Base-by-base conservation (phyloP, 1,284 basidiomycete species). In the Tilletia horrida region DNA sequence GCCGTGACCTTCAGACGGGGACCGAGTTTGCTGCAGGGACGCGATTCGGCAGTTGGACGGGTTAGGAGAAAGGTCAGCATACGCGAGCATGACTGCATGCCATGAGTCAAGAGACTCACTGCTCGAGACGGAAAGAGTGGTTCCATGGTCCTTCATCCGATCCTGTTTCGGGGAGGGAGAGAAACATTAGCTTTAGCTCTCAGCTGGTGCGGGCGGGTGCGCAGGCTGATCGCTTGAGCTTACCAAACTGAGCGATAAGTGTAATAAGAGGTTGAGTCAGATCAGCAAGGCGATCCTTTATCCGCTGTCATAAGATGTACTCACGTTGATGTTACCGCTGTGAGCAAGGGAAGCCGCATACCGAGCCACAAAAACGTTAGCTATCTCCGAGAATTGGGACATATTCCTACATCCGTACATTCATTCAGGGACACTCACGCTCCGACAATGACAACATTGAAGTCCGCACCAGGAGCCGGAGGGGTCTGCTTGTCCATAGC, bases 1-100 rank as follows among this genome's bases (percentile, higher is more conserved):
- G 92, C 95, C 66, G 92, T 88, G 65, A 98, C 93, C 83, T 96
- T 97, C 83, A 98, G 90, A 77, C 95, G 91, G 25, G 89, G 91
- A 59, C 95, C 95, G 69, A 98, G 90, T 85, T 98, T 97, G 85
- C 90, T 94, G 31, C n/a, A 40, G 35, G 35, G 23, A 50, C 27
- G 62, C 2, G n/a, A 14, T 40, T 52, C 8, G 21, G n/a, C n/a
- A 42, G 31, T n/a, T 9, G 7, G 43, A 27, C 29, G 43, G 13
- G 40, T 13, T 25, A 63, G 23, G 35, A 21, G 31, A 13, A 23
- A 47, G 40, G 61, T 42, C 11, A 9, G 62, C 23, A 40, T n/a
- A 62, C 11, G 43, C 45, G 65, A 13, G 13, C 25, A 14, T 27
- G 21, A 7, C 4, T 55, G 50, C 50, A 11, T 3, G 47, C 2